Evolutionary conservation across 768 basidiomycete genomes (phyloP).

Genomic region (Pulveroboletus sp.): DNA sequence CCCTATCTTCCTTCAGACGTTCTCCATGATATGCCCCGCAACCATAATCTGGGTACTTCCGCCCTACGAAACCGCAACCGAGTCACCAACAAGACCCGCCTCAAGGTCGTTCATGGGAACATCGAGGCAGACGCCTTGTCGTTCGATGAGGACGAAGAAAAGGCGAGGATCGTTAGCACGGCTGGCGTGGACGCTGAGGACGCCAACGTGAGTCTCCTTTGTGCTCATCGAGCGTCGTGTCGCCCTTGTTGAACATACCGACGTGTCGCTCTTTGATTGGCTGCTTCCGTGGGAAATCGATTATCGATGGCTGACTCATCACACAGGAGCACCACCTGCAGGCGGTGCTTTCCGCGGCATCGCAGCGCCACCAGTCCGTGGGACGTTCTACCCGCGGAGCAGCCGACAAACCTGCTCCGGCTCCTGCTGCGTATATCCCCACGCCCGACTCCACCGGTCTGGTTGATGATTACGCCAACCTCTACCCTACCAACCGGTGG

Average conservation of each 20-base stretch:
- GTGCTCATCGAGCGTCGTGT: slow-evolving; percentile 34
- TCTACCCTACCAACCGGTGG: slow-evolving; percentile 82
- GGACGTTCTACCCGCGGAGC: slow-evolving; percentile 37
- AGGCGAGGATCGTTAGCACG: slow-evolving; percentile 73
- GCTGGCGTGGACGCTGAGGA: slow-evolving; percentile 92
- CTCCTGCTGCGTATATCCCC: slow-evolving; percentile 75
- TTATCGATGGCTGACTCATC: slow-evolving; percentile 56
- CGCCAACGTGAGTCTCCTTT: slow-evolving; percentile 72
- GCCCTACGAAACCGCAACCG: slow-evolving; percentile 84
- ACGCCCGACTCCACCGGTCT: slow-evolving; percentile 86
- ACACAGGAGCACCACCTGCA: slow-evolving; percentile 55
- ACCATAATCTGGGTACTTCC: slow-evolving; percentile 70
- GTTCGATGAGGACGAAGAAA: slow-evolving; percentile 84
- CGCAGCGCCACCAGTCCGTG: no score
- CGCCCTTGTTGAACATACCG: slow-evolving; percentile 39
- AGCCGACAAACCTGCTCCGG: slow-evolving; percentile 32
- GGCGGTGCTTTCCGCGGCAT: slow-evolving; percentile 53
- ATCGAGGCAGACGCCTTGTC: slow-evolving; percentile 77
- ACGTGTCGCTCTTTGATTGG: slow-evolving; percentile 50
- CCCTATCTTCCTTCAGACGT: slow-evolving; percentile 34
- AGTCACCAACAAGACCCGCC: slow-evolving; percentile 89
- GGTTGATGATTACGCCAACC: slow-evolving; percentile 69
- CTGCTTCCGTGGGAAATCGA: slow-evolving; percentile 38
- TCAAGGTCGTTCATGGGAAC: slow-evolving; percentile 77
- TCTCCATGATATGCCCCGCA: slow-evolving; percentile 87